Percentiles rank a stretch among this genome's conserved stretches.
phyloP scores from a whole-genome alignment of 2,329 filamentous ascomycete species.

The Gnomoniopsis sp. region DNA sequence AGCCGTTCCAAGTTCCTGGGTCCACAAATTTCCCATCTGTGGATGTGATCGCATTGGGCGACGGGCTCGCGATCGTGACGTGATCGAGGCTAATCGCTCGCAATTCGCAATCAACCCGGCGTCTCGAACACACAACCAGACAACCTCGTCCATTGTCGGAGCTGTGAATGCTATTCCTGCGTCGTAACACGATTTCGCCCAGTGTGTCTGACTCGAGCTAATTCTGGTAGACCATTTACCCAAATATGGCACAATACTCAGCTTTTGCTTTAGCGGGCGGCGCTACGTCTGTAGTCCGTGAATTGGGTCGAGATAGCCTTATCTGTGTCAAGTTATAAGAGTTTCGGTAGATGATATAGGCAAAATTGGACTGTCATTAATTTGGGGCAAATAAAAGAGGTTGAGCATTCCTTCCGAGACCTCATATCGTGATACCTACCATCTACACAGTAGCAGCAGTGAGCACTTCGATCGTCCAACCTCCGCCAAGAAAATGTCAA shows the following conservation, averaged over 20 bases:
- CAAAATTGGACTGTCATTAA: no score
- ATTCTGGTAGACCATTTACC: neutral
- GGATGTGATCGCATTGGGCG: neutral
- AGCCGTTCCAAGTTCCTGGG: no score
- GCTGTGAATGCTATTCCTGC: neutral
- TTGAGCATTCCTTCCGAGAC: neutral
- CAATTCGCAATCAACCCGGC: neutral
- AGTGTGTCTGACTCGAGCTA: neutral
- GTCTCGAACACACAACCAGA: neutral
- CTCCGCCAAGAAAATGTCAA: neutral
- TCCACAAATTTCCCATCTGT: neutral
- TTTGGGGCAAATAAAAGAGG: neutral
- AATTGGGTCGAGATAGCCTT: neutral
- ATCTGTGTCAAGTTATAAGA: neutral
- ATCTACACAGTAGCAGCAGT: neutral
- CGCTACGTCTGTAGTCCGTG: neutral
- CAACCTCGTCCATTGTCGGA: neutral
- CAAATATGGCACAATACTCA: conserved; percentile 1
- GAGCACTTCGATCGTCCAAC: neutral
- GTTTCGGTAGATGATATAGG: neutral
- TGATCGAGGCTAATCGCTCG: conserved; percentile 16
- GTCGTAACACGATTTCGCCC: no score
- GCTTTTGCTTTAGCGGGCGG: neutral
- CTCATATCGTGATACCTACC: neutral
- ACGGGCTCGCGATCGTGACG: neutral